Evolutionary conservation across 148 eudicot species (phyloP).

Genomic region (Simmondsia chinensis): DNA sequence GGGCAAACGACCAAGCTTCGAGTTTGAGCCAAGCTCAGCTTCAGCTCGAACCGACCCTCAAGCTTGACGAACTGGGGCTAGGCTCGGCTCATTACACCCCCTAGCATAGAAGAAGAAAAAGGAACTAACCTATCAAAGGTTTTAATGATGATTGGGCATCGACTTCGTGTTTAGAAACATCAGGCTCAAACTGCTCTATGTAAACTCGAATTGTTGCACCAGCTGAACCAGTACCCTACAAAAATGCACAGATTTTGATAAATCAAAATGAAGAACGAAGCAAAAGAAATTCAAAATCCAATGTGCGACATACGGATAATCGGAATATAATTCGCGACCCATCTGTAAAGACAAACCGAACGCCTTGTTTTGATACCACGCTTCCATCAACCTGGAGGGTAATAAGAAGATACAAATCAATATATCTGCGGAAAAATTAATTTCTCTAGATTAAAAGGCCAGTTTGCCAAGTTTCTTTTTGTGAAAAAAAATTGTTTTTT

Average conservation of each 20-base stretch:
- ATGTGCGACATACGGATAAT: conserved; percentile 44
- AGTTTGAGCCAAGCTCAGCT: too few relatives aligned
- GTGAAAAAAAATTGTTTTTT: too few relatives aligned
- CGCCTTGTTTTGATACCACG: conserved; percentile 88
- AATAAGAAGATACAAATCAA: neutral
- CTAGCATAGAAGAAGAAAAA: neutral
- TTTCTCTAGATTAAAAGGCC: neutral
- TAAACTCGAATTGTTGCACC: conserved; percentile 88
- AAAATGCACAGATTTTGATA: conserved; percentile 7
- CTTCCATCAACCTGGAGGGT: conserved; percentile 75
- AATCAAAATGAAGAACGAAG: neutral
- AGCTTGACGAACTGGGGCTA: too few relatives aligned
- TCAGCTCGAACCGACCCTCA: too few relatives aligned
- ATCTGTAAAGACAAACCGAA: conserved; percentile 89
- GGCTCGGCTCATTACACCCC: too few relatives aligned
- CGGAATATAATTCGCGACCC: conserved; percentile 94
- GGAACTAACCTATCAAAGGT: conserved; percentile 81
- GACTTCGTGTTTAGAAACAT: conserved; percentile 68
- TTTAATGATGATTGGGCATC: conserved; percentile 89
- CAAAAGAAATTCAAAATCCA: neutral
- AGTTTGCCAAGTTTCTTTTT: neutral
- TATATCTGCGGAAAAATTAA: neutral
- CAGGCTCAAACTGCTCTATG: conserved; percentile 89
- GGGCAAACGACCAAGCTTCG: too few relatives aligned
- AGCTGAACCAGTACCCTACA: conserved; percentile 94